These are phyloP conservation scores for Priceomyces medius DNA, from an alignment of 805 yeast genomes.

Conservation along the genomic window DNA sequence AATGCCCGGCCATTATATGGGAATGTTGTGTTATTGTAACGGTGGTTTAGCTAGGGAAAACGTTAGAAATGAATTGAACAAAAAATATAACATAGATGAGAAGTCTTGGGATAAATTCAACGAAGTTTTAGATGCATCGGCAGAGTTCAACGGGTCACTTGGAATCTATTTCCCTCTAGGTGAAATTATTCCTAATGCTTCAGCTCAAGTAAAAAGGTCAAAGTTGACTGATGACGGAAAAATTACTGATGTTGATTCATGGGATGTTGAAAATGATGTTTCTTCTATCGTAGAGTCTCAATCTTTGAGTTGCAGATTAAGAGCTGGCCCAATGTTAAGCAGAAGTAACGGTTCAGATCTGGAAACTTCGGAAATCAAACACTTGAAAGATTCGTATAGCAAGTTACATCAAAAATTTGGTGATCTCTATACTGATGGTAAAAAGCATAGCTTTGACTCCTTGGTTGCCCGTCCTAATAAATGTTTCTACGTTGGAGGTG, in stretches of 20 bases:
- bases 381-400: conserved; percentile 21
- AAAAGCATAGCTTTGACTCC: conserved; percentile 42
- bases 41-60: conserved; percentile 85
- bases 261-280: conserved; percentile 64
- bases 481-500: conserved; percentile 85
- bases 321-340: conserved; percentile 76
- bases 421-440: conserved; percentile 49
- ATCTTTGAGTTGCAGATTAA: conserved; percentile 76
- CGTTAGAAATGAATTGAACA: conserved; percentile 62
- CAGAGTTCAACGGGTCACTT: conserved; percentile 43
- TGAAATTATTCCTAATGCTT: conserved; percentile 86
- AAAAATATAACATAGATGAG: conserved; percentile 31
- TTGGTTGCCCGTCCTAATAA: conserved; percentile 59
- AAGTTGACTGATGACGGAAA: conserved; percentile 30
- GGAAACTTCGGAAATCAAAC: conserved; percentile 8
- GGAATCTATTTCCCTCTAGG: conserved; percentile 87
- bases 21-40: conserved; percentile 92
- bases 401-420: conserved; percentile 36
- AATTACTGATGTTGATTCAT: conserved; percentile 27
- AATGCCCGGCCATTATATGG: conserved; percentile 75
- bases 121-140: conserved; percentile 45
- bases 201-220: conserved; percentile 60
- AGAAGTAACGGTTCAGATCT: conserved; percentile 2
- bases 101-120: conserved; percentile 63
- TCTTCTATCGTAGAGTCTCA: conserved; percentile 81